Evolutionary conservation across 106 monocot genomes (phyloP), one percentile per base, ranked within the genome.

Genomic region (Narthecium ossifragum): DNA sequence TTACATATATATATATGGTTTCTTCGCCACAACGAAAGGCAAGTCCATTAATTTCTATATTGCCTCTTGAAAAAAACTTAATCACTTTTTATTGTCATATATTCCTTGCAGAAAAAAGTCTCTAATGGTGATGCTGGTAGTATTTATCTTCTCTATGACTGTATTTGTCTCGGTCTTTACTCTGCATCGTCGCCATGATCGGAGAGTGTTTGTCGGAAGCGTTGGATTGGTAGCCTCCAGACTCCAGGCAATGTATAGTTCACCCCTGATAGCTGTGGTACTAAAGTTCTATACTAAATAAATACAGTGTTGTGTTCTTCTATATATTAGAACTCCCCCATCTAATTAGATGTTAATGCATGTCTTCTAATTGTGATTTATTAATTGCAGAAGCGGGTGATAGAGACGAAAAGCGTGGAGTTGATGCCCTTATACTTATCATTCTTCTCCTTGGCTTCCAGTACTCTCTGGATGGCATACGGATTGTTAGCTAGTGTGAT

Each of bases 341-440:
- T 17, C 0, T 0, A 43, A 13, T 43, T 43, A 18, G 43, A 13
- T 17, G 18, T 13, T 43, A 43, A 7, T 13, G 11, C 18, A 6
- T 17, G 18, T 36, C n/a, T n/a, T n/a, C n/a, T n/a, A n/a, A n/a
- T n/a, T n/a, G n/a, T n/a, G n/a, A n/a, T n/a, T n/a, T n/a, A n/a
- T 25, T 20, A 46, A 55, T 48, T 77, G 69, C 80, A 88, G 88
- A 84, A 68, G 61, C 63, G 37, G 51, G 88, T 88, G 14, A 74
- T 88, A 40, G 46, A 61, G 59, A 84, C 84, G 8, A 84, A 80
- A 39, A 88, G 80, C 18, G 88, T 88, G 47, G 88, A 84, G 59
- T 89, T 69, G 69, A 89, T 89, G 88, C 88, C 88, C 5, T 89
- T 89, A 68, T 55, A 71, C 57, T 51, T 89, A 13, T 84, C 88